These are phyloP conservation scores for Cinnamomum chago DNA, from an alignment of 164 flowering plant genomes.

Conservation along the genomic window DNA sequence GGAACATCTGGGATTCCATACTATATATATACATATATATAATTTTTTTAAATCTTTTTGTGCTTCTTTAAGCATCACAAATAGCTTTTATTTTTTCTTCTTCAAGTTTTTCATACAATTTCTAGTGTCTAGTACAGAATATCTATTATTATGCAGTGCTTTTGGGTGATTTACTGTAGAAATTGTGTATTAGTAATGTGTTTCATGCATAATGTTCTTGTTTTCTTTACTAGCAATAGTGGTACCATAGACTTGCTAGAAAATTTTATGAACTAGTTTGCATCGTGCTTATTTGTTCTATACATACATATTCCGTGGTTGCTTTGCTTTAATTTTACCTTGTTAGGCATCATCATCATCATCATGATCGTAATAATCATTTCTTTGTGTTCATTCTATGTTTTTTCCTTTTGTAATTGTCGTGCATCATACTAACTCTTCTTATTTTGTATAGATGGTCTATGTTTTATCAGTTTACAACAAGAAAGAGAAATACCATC, in stretches of 20 bases:
- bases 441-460: constrained; percentile 65
- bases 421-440: not conserved
- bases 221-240: too few species aligned
- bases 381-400: not conserved
- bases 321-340: not conserved
- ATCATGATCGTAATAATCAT: too few species aligned
- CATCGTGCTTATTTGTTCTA: not conserved
- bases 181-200: not conserved
- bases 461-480: constrained; percentile 87
- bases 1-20: not conserved
- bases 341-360: not conserved
- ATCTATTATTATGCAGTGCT: not conserved
- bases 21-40: too few species aligned
- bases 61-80: not conserved
- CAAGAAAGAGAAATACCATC: constrained; percentile 89
- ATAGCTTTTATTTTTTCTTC: not conserved
- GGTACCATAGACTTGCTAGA: not conserved
- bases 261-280: not conserved
- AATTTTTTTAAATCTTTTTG: too few species aligned
- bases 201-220: too few species aligned
- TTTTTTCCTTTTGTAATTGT: not conserved
- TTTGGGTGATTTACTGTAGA: not conserved
- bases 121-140: not conserved
- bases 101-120: not conserved
- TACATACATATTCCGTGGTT: not conserved